These are phyloP conservation scores for Zopfochytrium polystomum DNA, from an alignment of 371 early-diverging fungal species.

Conservation along the genomic window DNA sequence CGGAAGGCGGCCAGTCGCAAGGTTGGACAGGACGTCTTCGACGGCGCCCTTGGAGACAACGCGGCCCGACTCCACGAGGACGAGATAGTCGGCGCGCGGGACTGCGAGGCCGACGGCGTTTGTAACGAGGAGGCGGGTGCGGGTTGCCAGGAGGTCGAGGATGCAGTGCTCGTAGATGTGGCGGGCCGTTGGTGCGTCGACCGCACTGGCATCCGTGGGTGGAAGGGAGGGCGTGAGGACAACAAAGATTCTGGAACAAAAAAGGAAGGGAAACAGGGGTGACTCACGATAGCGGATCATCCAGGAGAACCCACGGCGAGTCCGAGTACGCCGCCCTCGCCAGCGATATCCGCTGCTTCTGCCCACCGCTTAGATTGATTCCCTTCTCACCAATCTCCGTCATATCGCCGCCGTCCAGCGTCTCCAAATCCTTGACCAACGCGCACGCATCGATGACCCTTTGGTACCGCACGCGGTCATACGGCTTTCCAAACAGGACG, in stretches of 20 bases:
- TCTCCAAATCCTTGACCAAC: no score
- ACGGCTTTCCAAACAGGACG: conserved; percentile 36
- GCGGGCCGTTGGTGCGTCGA: conserved; percentile 87
- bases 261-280: conserved; percentile 27
- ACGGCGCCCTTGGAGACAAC: conserved; percentile 56
- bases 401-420: conserved; percentile 34
- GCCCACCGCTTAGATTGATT: no score
- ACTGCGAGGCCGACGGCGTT: no score
- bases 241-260: conserved; percentile 19
- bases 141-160: conserved; percentile 41
- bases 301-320: conserved; percentile 24
- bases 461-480: conserved; percentile 27
- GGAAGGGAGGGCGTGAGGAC: no score
- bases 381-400: conserved; percentile 45
- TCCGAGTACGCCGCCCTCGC: conserved; percentile 45
- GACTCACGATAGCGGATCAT: conserved; percentile 34
- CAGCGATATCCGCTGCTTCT: no score
- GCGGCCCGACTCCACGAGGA: conserved; percentile 64
- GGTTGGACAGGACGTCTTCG: conserved; percentile 25
- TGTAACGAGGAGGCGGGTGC: conserved; percentile 34
- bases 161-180: no score
- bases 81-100: conserved; percentile 54
- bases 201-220: no score
- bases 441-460: conserved; percentile 32
- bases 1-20: background rate